Evolutionary conservation across 208 protist species (phyloP), one percentile per base, ranked within the genome.

Genomic region (Naegleria fowleri): DNA sequence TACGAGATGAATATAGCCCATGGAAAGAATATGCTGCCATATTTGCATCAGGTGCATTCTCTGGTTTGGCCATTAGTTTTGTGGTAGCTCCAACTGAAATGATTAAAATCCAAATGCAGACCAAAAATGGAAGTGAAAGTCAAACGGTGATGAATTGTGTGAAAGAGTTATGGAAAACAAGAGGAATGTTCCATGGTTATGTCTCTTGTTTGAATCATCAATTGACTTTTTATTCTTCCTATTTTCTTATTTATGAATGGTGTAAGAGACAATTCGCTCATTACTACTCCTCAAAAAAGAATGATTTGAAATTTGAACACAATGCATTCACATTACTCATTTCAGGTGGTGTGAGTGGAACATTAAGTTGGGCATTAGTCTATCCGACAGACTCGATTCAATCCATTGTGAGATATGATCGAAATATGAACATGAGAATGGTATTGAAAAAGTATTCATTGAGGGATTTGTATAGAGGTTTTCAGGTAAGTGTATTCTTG

Each of bases 61-160:
- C 83, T 36, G 83, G 83, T 36, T 87, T 87, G 83, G 83, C 83
- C 29, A 87, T 87, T 52, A 52, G 40, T 51, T 51, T 87, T 16
- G 83, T 87, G 11, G 83, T 87, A 29, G 83, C 4, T 51, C 83
- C 83, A 51, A 51, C 83, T 52, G 83, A 87, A 40, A 87, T 87
- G 83, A 52, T 41, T 87, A 87, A 87, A 87, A 87, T 87, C 29
- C 83, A 87, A 38, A 51, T 87, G 40, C 83, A 87, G 29, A 87
- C 83, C 9, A 15, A 33, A 52, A 52, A 22, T 29, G 83, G 83
- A 25, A 41, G 43, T 29, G 83, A 87, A 51, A 11, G 5, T 29
- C 83, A 87, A 87, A 48, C 29, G 0, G 5, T 87, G 11, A 87
- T 7, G 11, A 51, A 87, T 5, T 87, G 83, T n/a, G 38, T 87